Evolutionary conservation across 2,329 filamentous ascomycete genomes (phyloP).

Genomic region (Stemphylium lycopersici): DNA sequence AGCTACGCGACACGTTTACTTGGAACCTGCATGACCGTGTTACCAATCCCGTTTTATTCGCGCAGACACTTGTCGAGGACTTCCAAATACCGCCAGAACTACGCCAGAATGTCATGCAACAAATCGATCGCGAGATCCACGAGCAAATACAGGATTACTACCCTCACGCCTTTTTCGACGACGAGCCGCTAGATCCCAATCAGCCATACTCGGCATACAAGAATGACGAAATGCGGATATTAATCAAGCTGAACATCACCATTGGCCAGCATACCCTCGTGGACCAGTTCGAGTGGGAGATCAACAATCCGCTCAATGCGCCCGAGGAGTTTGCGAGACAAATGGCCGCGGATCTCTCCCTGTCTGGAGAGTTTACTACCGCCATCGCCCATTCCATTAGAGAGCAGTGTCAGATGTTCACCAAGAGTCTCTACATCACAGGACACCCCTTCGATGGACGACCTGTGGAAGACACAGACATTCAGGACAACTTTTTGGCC

Average conservation of each 20-base stretch:
- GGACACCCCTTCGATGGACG: slow-evolving; percentile 95
- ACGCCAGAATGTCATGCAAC: slow-evolving; percentile 62
- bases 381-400: slow-evolving; percentile 98
- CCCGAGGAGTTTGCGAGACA: slow-evolving; percentile 91
- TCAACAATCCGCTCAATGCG: slow-evolving; percentile 92
- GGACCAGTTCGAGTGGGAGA: slow-evolving; percentile 99
- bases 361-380: slow-evolving; percentile 94
- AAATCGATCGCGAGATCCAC: slow-evolving; percentile 75
- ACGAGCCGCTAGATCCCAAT: slow-evolving; percentile 87
- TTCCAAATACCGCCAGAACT: slow-evolving; percentile 74
- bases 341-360: slow-evolving; percentile 87
- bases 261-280: slow-evolving; percentile 93
- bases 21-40: slow-evolving; percentile 97
- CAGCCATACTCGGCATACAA: slow-evolving; percentile 93
- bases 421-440: slow-evolving; percentile 88
- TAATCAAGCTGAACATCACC: slow-evolving; percentile 96
- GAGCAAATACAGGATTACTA: slow-evolving; percentile 95
- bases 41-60: slow-evolving; percentile 79
- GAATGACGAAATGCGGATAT: slow-evolving; percentile 97
- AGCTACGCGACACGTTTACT: slow-evolving; percentile 94
- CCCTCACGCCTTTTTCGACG: slow-evolving; percentile 86
- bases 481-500: slow-evolving; percentile 82
- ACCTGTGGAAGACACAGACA: slow-evolving; percentile 88
- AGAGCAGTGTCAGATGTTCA: slow-evolving; percentile 94
- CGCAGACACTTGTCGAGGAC: slow-evolving; percentile 89